phyloP scores from a whole-genome alignment of 495 filamentous ascomycete genomes.

The Penicillium daleae region DNA sequence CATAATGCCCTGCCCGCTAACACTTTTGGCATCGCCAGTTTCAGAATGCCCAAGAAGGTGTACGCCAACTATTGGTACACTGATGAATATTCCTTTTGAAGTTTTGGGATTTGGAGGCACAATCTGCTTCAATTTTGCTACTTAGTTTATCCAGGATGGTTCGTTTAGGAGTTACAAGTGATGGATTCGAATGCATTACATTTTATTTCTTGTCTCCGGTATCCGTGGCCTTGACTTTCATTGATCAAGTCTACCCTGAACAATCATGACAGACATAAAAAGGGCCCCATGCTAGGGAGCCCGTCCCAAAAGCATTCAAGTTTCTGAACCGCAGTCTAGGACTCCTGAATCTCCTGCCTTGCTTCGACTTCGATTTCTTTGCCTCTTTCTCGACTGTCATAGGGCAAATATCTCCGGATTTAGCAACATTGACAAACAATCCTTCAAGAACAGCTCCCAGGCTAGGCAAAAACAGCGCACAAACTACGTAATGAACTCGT shows the following conservation, averaged over 20 bases:
- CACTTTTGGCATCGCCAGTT: slow-evolving; percentile 5
- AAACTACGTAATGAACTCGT: background rate
- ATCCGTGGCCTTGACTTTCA: background rate
- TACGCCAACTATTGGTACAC: slow-evolving; percentile 11
- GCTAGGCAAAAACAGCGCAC: background rate
- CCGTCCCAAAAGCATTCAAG: no score
- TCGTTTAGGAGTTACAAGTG: slow-evolving; percentile 29
- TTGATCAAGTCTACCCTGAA: background rate
- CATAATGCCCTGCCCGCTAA: background rate
- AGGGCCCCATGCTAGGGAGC: no score
- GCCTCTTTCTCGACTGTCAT: background rate
- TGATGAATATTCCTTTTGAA: slow-evolving; percentile 20
- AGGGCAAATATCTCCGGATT: background rate
- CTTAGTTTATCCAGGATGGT: slow-evolving; percentile 13
- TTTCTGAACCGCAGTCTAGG: background rate
- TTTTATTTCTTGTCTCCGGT: background rate
- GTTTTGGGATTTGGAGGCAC: slow-evolving; percentile 11
- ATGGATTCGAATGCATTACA: slow-evolving; percentile 22
- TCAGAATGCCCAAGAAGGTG: slow-evolving; percentile 24
- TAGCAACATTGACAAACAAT: background rate
- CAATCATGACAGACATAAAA: background rate
- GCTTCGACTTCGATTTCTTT: background rate
- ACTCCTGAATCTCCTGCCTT: background rate
- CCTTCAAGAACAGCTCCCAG: background rate
- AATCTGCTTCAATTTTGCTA: slow-evolving; percentile 15